A percentile compares a stretch with the other conserved stretches of the same genome.
Conservation (phyloP, 2,329 filamentous ascomycete genomes). For the Pseudogymnoascus sp. region DNA sequence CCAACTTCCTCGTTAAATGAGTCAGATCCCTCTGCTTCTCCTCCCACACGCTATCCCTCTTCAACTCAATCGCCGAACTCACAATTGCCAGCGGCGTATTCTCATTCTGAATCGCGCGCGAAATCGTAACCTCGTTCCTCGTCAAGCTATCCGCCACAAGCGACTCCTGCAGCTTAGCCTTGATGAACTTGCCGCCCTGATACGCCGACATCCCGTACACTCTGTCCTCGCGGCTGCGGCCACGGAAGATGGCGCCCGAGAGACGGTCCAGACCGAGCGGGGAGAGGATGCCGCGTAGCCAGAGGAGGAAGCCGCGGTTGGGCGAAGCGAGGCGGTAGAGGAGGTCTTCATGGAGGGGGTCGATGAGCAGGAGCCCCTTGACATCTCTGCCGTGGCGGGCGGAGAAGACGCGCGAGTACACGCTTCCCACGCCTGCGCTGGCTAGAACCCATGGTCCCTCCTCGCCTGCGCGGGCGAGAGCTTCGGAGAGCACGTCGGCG, state of each 20-base stretch:
- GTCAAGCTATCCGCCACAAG: conserved; percentile 79
- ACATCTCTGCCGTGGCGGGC: conserved; percentile 69
- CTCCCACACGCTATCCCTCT: conserved; percentile 64
- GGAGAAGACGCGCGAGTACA: conserved; percentile 87
- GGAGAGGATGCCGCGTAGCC: conserved; percentile 76
- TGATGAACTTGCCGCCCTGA: conserved; percentile 75
- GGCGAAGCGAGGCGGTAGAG: conserved; percentile 59
- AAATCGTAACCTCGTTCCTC: conserved; percentile 70
- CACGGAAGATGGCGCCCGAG: conserved; percentile 70
- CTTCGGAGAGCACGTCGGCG: conserved; percentile 81
- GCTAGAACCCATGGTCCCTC: conserved; percentile 82
- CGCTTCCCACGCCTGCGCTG: conserved; percentile 75
- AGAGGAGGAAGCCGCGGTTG: conserved; percentile 70
- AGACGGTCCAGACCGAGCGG: conserved; percentile 79
- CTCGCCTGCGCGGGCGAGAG: conserved; percentile 70
- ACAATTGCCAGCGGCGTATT: conserved; percentile 70
- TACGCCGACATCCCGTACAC: conserved; percentile 73
- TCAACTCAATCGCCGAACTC: conserved; percentile 67
- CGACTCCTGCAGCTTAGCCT: conserved; percentile 86
- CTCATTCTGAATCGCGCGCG: conserved; percentile 68
- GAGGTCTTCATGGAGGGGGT: conserved; percentile 81
- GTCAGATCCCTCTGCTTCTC: conserved; percentile 77
- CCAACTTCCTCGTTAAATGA: conserved; percentile 66
- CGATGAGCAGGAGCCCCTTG: conserved; percentile 72
- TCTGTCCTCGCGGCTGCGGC: conserved; percentile 71